These are phyloP conservation scores for Debaryomyces subglobosus DNA, from an alignment of 1,139 yeast genomes.

Conservation along the genomic window DNA sequence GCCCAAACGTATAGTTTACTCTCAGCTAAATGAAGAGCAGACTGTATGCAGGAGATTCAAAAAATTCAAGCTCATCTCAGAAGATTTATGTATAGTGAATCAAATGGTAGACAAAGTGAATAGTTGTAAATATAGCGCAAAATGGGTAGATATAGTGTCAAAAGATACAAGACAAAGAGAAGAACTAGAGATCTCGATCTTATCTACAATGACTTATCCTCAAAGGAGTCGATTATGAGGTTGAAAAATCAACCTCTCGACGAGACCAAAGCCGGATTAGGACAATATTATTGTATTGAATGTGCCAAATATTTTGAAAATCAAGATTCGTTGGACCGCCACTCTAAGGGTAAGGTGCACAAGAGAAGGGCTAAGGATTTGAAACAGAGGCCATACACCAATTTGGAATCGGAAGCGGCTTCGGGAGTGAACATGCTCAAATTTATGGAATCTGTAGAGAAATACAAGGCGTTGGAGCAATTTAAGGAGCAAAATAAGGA, in stretches of 20 bases:
- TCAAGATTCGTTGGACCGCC: constrained; percentile 71
- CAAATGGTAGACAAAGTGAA: neutral
- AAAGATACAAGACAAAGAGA: constrained; percentile 75
- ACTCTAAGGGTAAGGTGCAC: constrained; percentile 75
- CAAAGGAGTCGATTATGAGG: constrained; percentile 60
- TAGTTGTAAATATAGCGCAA: constrained; percentile 12
- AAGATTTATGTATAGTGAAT: neutral
- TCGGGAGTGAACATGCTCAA: constrained; percentile 74
- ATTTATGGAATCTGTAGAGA: constrained; percentile 64
- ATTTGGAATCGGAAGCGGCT: constrained; percentile 89
- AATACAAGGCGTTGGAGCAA: constrained; percentile 47
- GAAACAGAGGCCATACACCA: constrained; percentile 79
- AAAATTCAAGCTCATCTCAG: constrained; percentile 9
- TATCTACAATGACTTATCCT: constrained; percentile 72
- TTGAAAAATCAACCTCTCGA: constrained; percentile 83
- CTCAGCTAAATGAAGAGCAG: neutral
- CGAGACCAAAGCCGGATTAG: constrained; percentile 90
- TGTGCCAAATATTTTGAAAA: constrained; percentile 92
- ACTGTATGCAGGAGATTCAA: constrained; percentile 3
- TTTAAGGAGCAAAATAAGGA: constrained; percentile 42
- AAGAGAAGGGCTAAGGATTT: constrained; percentile 82
- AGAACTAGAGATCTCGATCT: constrained; percentile 85
- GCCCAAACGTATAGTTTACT: neutral
- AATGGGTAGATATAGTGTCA: constrained; percentile 89
- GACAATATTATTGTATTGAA: constrained; percentile 91